A percentile compares a stretch with the other conserved stretches of the same genome.
These are phyloP conservation scores for Amniculicola lignicola DNA, from an alignment of 495 filamentous ascomycete species.

Conservation along the genomic window DNA sequence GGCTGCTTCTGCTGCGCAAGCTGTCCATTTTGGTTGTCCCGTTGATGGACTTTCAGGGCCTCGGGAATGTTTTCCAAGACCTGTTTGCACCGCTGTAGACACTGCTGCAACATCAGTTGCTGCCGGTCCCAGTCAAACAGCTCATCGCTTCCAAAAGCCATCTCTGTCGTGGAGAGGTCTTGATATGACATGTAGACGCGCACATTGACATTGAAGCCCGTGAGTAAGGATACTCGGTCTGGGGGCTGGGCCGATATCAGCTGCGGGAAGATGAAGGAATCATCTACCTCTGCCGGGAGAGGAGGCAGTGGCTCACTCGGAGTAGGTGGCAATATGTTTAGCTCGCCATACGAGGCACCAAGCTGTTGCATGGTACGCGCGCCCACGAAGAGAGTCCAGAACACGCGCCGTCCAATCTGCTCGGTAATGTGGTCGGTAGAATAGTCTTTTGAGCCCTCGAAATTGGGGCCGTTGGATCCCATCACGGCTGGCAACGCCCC, in stretches of 20 bases:
- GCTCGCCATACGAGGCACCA: constrained; percentile 60
- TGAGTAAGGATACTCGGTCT: constrained; percentile 58
- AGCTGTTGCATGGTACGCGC: constrained; percentile 66
- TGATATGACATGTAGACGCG: constrained; percentile 70
- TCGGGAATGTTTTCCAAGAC: constrained; percentile 58
- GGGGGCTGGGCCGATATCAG: constrained; percentile 63
- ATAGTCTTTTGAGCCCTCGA: constrained; percentile 38
- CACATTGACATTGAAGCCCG: constrained; percentile 75
- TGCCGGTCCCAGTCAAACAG: constrained; percentile 73
- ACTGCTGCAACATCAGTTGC: constrained; percentile 59
- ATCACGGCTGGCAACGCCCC: constrained; percentile 6
- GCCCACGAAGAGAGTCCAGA: constrained; percentile 71
- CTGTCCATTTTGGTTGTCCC: constrained; percentile 22
- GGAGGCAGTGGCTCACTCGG: constrained; percentile 73
- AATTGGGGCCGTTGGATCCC: constrained; percentile 27
- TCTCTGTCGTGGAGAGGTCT: constrained; percentile 63
- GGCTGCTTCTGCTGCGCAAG: constrained; percentile 26
- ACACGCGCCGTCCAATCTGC: constrained; percentile 74
- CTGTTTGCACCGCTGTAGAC: constrained; percentile 58
- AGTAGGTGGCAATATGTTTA: constrained; percentile 68
- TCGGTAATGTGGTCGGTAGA: constrained; percentile 65
- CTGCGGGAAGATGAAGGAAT: constrained; percentile 65
- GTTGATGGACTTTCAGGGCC: constrained; percentile 54
- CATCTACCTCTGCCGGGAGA: constrained; percentile 75
- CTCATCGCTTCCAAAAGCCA: constrained; percentile 67